Conservation (phyloP, 2,329 filamentous ascomycete species). For the Colletotrichum cordylinicola region DNA sequence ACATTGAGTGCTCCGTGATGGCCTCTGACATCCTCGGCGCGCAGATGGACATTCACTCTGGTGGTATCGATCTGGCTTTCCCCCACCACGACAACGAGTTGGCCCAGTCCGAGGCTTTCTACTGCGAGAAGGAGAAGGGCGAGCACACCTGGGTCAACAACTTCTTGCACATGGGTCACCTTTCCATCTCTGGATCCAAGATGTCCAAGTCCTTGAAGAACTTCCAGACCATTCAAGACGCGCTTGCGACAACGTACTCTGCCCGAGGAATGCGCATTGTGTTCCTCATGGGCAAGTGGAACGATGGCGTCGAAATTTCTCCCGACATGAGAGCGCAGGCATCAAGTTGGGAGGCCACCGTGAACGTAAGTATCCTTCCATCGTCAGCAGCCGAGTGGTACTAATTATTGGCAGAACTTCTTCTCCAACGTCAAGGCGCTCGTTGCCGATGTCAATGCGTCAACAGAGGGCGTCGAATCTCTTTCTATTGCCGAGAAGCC, state of each 20-base stretch:
- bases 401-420: constrained; percentile 52
- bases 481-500: constrained; percentile 41
- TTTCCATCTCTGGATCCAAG: constrained; percentile 84
- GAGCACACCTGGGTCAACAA: constrained; percentile 89
- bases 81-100: constrained; percentile 94
- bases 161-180: constrained; percentile 93
- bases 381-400: background rate
- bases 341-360: constrained; percentile 78
- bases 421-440: constrained; percentile 63
- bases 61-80: constrained; percentile 89
- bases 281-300: constrained; percentile 88
- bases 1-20: constrained; percentile 98
- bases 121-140: constrained; percentile 55
- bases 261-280: constrained; percentile 82
- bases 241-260: constrained; percentile 74
- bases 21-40: constrained; percentile 85
- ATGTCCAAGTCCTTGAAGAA: constrained; percentile 98
- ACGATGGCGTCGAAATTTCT: constrained; percentile 89
- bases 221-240: constrained; percentile 91
- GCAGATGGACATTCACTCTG: constrained; percentile 91
- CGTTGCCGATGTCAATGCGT: constrained; percentile 48
- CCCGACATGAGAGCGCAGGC: constrained; percentile 79
- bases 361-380: constrained; percentile 58
- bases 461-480: constrained; percentile 36
- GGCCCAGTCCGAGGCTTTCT: constrained; percentile 90